Percentiles rank a stretch among this genome's conserved stretches.
Conservation (phyloP, 495 filamentous ascomycete species). For the Hapsidospora chrysogenum region DNA sequence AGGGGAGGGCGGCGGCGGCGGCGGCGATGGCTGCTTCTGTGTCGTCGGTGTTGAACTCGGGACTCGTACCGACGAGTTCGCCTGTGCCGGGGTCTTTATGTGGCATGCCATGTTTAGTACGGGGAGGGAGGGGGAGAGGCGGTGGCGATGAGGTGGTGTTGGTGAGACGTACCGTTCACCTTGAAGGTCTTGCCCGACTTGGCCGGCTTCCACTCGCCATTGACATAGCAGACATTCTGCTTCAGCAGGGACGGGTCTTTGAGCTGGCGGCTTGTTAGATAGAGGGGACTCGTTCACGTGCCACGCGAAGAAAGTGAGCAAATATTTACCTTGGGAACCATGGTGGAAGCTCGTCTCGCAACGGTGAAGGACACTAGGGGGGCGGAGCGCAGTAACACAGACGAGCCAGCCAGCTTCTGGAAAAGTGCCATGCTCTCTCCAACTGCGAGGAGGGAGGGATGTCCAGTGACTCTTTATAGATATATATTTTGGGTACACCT, state of each 20-base stretch:
- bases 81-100: conserved; percentile 60
- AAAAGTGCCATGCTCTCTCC: too few species aligned
- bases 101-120: not conserved
- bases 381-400: not conserved
- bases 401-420: not conserved
- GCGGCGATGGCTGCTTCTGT: conserved; percentile 63
- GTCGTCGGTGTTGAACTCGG: conserved; percentile 63
- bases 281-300: not conserved
- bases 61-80: conserved; percentile 62
- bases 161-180: conserved; percentile 38
- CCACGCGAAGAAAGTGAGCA: not conserved
- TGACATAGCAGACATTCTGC: conserved; percentile 61
- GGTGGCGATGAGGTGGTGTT: not conserved
- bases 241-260: conserved; percentile 73
- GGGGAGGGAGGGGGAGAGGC: not conserved
- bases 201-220: conserved; percentile 68
- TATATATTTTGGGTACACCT: too few species aligned
- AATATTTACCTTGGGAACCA: conserved; percentile 22
- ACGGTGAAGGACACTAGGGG: conserved; percentile 4
- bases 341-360: conserved; percentile 24
- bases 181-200: conserved; percentile 67
- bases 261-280: conserved; percentile 31
- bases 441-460: too few species aligned
- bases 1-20: conserved; percentile 56
- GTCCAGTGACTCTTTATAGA: too few species aligned